A percentile compares a stretch with the other conserved stretches of the same genome.
Evolutionary conservation across 176 grass and related monocot species (phyloP).

Genomic region (Luzula sylvatica): DNA sequence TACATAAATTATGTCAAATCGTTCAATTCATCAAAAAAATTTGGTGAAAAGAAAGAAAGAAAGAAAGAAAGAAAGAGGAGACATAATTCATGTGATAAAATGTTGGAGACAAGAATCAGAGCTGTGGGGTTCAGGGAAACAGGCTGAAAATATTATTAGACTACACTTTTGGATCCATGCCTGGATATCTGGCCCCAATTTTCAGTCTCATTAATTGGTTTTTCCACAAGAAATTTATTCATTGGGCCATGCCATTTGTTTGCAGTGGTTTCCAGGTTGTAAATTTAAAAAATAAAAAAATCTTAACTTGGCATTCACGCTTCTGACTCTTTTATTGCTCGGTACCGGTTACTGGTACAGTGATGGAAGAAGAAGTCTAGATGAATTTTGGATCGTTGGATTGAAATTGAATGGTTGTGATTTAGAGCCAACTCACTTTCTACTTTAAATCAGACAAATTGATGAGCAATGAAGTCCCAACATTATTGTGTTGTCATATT

Average conservation of each 20-base stretch:
- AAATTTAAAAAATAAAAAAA: too few species aligned
- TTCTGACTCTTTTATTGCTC: not conserved
- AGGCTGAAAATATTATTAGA: not conserved
- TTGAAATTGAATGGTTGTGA: not conserved
- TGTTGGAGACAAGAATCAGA: too few species aligned
- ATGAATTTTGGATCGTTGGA: not conserved
- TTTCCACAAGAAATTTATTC: constrained; percentile 11
- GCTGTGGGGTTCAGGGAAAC: not conserved
- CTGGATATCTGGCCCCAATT: not conserved
- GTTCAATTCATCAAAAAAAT: not conserved
- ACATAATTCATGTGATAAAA: too few species aligned
- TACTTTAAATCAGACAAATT: not conserved
- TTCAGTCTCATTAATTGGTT: not conserved
- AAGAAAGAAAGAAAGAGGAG: not conserved
- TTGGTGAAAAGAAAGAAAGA: not conserved
- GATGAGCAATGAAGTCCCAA: too few species aligned
- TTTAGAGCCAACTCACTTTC: not conserved
- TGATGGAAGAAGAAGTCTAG: not conserved
- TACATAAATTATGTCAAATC: too few species aligned
- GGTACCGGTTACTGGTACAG: not conserved
- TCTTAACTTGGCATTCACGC: constrained; percentile 8
- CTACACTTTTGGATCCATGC: too few species aligned
- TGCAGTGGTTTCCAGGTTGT: not conserved
- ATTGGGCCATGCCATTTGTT: constrained; percentile 12
- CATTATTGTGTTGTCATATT: too few species aligned